Percentiles rank a stretch among this genome's conserved stretches.
These are phyloP conservation scores for Nitzschia sp. DNA, from an alignment of 108 stramenopile species.

Conservation along the genomic window DNA sequence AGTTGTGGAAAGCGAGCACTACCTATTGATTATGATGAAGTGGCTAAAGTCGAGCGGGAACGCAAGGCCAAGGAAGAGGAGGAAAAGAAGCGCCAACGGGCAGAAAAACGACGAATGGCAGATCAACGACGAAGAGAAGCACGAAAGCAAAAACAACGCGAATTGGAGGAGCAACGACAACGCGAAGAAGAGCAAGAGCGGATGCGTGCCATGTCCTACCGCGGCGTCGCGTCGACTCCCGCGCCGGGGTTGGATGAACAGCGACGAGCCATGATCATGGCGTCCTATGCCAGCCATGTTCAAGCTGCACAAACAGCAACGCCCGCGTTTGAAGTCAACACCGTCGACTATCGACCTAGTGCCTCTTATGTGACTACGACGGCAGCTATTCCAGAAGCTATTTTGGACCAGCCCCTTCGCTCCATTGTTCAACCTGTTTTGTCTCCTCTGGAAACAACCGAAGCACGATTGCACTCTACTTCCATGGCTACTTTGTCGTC, in stretches of 20 bases:
- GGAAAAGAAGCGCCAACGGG: constrained; percentile 36
- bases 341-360: constrained; percentile 4
- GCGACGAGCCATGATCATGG: constrained; percentile 16
- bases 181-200: constrained; percentile 38
- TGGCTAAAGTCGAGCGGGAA: constrained; percentile 52
- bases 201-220: constrained; percentile 8
- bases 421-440: not conserved
- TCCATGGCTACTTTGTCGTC: constrained; percentile 23
- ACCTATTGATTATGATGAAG: constrained; percentile 60
- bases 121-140: constrained; percentile 54
- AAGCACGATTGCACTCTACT: not conserved
- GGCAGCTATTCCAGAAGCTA: not conserved
- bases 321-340: not conserved
- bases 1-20: constrained; percentile 52
- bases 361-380: not conserved
- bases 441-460: not conserved
- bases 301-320: not conserved
- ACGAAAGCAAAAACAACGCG: constrained; percentile 43
- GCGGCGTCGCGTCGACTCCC: not conserved
- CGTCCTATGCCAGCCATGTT: constrained; percentile 24
- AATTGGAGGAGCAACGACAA: constrained; percentile 40
- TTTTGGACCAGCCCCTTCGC: not conserved
- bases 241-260: constrained; percentile 14
- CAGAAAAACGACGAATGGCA: constrained; percentile 51
- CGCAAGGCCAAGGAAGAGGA: constrained; percentile 49